Evolutionary conservation across 2,329 filamentous ascomycete genomes (phyloP), one percentile per base, ranked within the genome.

Genomic region (Metarhizium anisopliae): DNA sequence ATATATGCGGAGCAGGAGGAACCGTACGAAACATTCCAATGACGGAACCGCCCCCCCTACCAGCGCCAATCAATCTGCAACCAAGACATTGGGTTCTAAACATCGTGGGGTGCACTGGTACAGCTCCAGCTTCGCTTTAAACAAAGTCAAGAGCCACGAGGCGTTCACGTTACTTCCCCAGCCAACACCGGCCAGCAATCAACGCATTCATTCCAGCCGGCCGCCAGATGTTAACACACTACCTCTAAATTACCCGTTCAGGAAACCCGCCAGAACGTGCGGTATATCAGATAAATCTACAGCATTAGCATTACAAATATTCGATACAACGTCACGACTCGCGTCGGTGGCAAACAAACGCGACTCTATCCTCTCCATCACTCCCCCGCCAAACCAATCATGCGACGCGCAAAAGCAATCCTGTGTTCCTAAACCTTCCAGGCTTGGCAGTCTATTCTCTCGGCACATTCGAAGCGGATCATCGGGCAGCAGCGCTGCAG

Each of bases 111-210:
- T 14, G 11, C 20, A 36, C 6, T 13, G 30, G 13, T 55, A 60
- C 50, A 43, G 49, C 43, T 64, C 61, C 56, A 65, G 58, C 54
- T 63, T 64, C 43, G 52, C 57, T 29, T 52, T 65, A 11, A 59
- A 65, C 58, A 59, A 56, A 45, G 53, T 58, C n/a, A 61, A 60
- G 20, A 58, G 55, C 29, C 56, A 60, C 36, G 59, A 60, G 29
- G 59, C 61, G 10, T 59, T 59, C 29, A 66, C 64, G 1, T 53
- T 66, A 4, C 58, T 65, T 6, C 61, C 64, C 16, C 54, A 54
- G 25, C 25, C 60, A 13, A 25, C 43, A 14, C 40, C 40, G 5
- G 45, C 30, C 29, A 30, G 13, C 7, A 38, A 14, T 10, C 2
- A 29, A 13, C 14, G 6, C 18, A 35, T 49, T 29, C n/a, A 6